Conservation (phyloP, 2,329 filamentous ascomycete genomes). For the Cladosporium sp. region DNA sequence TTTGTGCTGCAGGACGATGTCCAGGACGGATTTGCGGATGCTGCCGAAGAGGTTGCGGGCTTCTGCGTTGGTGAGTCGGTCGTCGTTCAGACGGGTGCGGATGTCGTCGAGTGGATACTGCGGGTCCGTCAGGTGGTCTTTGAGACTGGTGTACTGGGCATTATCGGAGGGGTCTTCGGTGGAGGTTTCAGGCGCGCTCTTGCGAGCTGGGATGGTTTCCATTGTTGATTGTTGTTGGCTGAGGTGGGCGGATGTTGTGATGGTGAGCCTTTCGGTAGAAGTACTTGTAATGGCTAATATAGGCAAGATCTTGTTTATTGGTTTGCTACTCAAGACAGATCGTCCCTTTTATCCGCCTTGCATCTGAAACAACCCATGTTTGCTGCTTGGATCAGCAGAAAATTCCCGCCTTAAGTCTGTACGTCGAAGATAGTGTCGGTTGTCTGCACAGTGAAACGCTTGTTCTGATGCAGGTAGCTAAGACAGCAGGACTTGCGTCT, state of each 20-base stretch:
- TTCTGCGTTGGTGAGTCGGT: neutral
- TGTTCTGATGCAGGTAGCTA: neutral
- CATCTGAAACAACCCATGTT: neutral
- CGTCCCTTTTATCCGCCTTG: neutral
- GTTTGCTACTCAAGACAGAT: neutral
- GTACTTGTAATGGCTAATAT: neutral
- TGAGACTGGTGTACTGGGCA: neutral
- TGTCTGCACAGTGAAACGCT: neutral
- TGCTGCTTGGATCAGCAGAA: neutral
- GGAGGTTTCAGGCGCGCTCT: neutral
- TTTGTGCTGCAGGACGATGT: neutral
- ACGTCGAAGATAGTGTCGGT: neutral
- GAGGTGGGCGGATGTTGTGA: neutral
- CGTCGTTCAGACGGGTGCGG: neutral
- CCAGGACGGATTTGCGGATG: conserved; percentile 4
- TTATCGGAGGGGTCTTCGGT: neutral
- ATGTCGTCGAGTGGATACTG: neutral
- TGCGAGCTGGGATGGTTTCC: neutral
- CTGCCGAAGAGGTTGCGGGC: neutral
- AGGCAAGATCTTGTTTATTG: neutral
- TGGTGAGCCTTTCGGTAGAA: neutral
- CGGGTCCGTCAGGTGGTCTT: neutral
- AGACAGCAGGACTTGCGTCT: neutral
- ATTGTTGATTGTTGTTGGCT: neutral
- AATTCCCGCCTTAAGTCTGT: neutral